Base-by-base conservation (phyloP, 768 basidiomycete species). In the Nevesoporus exiguus region DNA sequence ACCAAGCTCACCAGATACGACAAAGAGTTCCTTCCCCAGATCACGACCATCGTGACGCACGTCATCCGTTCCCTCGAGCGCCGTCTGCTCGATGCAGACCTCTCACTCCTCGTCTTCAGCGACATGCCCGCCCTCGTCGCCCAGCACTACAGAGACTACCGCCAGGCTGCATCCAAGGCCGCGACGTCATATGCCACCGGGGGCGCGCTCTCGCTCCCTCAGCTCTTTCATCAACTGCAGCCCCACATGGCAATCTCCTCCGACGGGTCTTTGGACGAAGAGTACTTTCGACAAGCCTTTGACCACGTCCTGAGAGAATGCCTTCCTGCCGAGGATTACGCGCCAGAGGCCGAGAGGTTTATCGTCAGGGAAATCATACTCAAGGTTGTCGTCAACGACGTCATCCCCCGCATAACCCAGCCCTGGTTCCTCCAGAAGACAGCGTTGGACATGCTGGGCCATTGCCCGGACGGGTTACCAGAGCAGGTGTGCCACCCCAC, bases 341-440 rank as follows among this genome's bases (percentile, higher is more conserved):
- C 80, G 10, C 81, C 92, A 17, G 69, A 71, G 36, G 69, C 84
- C 1, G 90, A 97, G 73, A 81, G 91, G n/a, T 77, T 81, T 56
- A 88, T 98, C 54, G 72, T 90, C 39, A 83, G 93, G 53, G 96
- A 98, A 73, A 74, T 97, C 36, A 63, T 96, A 29, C 80, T 92
- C 63, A 88, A 89, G 61, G 77, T 90, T 22, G 72, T 98, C 7
- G 73, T 93, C 57, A 79, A 80, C 45, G 83, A 85, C 57, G 71
- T 88, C 24, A 64, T 88, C 24, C 85, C 85, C 29, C 84, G 81
- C 60, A 67, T 96, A 47, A 80, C 83, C 7, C 88, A 97, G 66
- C 88, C 90, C 0, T 98, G 95, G 93, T 98, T 97, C 68, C 80
- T 96, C 43, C 84, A 93, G 54, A 83, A 77, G 62, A 64, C 79